phyloP scores from a whole-genome alignment of 257 asterid species.

The Plantago elongata region DNA sequence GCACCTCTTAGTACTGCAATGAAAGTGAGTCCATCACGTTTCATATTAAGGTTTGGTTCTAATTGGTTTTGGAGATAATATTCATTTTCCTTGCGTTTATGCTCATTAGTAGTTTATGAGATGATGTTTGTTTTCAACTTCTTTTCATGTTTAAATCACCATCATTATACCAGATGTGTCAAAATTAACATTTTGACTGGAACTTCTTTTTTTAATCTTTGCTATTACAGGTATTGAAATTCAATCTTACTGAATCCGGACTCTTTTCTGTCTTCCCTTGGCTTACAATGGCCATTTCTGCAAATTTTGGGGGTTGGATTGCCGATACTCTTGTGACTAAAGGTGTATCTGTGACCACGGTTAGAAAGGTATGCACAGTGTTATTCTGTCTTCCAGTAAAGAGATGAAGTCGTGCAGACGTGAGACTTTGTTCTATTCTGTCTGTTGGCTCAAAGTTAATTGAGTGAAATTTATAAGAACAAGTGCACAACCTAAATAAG shows the following conservation, averaged over 20 bases:
- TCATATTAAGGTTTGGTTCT: not conserved
- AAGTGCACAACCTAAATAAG: not conserved
- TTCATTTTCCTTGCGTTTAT: not conserved
- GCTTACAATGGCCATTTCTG: constrained; percentile 88
- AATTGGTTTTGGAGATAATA: not conserved
- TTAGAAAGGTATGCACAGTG: constrained; percentile 56
- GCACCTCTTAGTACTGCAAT: too few relatives aligned
- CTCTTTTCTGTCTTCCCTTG: constrained; percentile 73
- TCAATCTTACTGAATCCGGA: constrained; percentile 77
- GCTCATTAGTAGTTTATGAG: not conserved
- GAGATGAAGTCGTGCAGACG: not conserved
- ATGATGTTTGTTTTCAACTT: not conserved
- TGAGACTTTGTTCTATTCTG: not conserved
- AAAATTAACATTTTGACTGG: not conserved
- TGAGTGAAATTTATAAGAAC: not conserved
- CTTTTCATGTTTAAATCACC: not conserved
- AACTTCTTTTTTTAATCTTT: constrained; percentile 16
- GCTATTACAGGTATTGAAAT: constrained; percentile 69
- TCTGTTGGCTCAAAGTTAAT: not conserved
- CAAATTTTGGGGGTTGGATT: constrained; percentile 90
- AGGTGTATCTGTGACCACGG: constrained; percentile 73
- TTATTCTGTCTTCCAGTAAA: constrained; percentile 5
- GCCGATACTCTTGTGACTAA: constrained; percentile 83
- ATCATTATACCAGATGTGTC: not conserved
- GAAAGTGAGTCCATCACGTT: too few relatives aligned